These are phyloP conservation scores for Pichia nakasei DNA, from an alignment of 805 yeast genomes.

Conservation along the genomic window DNA sequence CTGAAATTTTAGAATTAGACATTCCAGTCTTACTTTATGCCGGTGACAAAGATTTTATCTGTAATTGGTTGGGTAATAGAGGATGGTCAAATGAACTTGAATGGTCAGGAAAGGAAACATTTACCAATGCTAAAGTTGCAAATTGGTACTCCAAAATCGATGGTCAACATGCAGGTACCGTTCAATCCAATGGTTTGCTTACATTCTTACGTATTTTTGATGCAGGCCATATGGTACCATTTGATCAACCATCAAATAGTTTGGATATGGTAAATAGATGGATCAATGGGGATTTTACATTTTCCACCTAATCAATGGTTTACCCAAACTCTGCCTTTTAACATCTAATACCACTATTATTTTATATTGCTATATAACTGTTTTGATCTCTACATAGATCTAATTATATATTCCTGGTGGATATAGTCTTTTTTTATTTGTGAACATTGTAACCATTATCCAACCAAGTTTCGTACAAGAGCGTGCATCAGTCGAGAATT, in stretches of 20 bases:
- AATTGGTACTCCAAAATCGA: conserved; percentile 22
- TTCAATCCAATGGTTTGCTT: conserved; percentile 46
- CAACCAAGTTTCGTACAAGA: too few relatives aligned
- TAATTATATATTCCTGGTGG: too few relatives aligned
- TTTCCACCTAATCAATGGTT: background rate
- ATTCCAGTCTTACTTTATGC: conserved; percentile 86
- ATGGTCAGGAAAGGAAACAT: conserved; percentile 19
- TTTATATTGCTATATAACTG: too few relatives aligned
- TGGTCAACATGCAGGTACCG: conserved; percentile 29
- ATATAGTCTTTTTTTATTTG: too few relatives aligned
- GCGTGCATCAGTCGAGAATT: too few relatives aligned
- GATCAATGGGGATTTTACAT: conserved; percentile 56
- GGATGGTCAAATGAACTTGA: conserved; percentile 76
- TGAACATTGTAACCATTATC: too few relatives aligned
- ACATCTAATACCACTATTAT: too few relatives aligned
- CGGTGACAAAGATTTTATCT: conserved; percentile 93
- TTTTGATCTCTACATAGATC: too few relatives aligned
- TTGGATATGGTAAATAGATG: conserved; percentile 81
- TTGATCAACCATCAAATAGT: conserved; percentile 72
- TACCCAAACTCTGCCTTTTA: background rate
- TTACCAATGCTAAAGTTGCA: conserved; percentile 13
- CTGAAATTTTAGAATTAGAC: conserved; percentile 58
- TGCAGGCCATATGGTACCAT: conserved; percentile 97
- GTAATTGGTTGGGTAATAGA: conserved; percentile 93
- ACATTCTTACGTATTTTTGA: conserved; percentile 78